These are phyloP conservation scores for Chlamydomonas reinhardtii DNA, from an alignment of 163 green algal species.

Conservation along the genomic window DNA sequence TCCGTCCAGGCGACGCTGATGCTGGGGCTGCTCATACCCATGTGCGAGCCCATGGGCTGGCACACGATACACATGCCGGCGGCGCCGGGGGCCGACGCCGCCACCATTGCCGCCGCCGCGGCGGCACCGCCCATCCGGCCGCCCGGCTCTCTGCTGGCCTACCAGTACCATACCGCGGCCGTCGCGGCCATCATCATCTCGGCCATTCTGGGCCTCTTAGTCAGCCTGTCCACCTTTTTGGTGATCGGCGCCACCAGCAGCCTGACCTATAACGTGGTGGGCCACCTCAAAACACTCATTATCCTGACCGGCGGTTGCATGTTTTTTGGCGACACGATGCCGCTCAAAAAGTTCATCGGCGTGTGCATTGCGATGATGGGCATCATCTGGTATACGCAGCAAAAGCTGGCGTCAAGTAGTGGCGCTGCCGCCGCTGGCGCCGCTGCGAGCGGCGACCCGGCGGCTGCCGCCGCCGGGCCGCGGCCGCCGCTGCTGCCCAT, in stretches of 20 bases:
- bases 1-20: slow-evolving; percentile 77
- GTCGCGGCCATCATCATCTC: slow-evolving; percentile 73
- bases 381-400: slow-evolving; percentile 85
- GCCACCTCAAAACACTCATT: slow-evolving; percentile 92
- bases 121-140: background rate
- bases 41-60: slow-evolving; percentile 80
- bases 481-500: slow-evolving; percentile 24
- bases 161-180: slow-evolving; percentile 53
- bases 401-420: slow-evolving; percentile 49
- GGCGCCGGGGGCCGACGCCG: background rate
- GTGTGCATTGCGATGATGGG: slow-evolving; percentile 85
- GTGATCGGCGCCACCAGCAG: slow-evolving; percentile 90
- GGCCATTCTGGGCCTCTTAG: slow-evolving; percentile 85
- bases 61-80: background rate
- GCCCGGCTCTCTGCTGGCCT: slow-evolving; percentile 58
- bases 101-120: background rate
- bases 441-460: slow-evolving; percentile 9
- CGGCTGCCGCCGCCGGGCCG: background rate
- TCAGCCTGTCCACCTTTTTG: slow-evolving; percentile 91
- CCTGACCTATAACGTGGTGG: slow-evolving; percentile 93
- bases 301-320: slow-evolving; percentile 87
- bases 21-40: slow-evolving; percentile 78
- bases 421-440: background rate
- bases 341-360: slow-evolving; percentile 82
- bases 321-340: slow-evolving; percentile 93